These are phyloP conservation scores for Quercus phellos DNA, from an alignment of 331 rosid genomes.

Conservation along the genomic window DNA sequence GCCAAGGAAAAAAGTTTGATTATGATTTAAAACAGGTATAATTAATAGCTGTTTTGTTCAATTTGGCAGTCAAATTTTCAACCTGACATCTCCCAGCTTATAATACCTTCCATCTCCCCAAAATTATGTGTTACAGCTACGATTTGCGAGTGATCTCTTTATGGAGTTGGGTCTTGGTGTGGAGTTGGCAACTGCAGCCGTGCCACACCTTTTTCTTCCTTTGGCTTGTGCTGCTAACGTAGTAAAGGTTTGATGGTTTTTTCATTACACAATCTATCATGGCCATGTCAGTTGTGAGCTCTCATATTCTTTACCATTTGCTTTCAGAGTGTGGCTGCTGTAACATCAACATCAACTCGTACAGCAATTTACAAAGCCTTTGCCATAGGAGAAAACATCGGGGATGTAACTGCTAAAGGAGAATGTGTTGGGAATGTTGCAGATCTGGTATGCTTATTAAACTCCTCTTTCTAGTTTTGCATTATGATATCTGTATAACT, in stretches of 20 bases:
- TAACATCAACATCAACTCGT: conserved; percentile 96
- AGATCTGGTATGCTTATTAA: conserved; percentile 66
- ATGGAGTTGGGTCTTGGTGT: conserved; percentile 98
- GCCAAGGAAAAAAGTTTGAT: conserved; percentile 97
- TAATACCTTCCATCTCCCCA: conserved; percentile 13
- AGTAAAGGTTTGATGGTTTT: conserved; percentile 53
- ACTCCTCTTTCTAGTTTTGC: conserved; percentile 6
- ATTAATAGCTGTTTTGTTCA: neutral
- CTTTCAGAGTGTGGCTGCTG: conserved; percentile 88
- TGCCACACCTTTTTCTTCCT: conserved; percentile 95
- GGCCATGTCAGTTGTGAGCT: conserved; percentile 6
- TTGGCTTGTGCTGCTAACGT: conserved; percentile 98
- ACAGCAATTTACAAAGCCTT: conserved; percentile 98
- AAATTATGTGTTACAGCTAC: conserved; percentile 51
- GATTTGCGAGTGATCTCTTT: conserved; percentile 95
- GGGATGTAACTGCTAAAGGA: conserved; percentile 99
- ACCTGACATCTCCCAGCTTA: neutral
- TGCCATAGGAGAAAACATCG: conserved; percentile 97
- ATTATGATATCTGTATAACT: neutral
- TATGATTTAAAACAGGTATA: conserved; percentile 89
- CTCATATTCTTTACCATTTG: conserved; percentile 24
- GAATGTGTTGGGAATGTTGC: conserved; percentile 98
- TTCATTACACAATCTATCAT: neutral
- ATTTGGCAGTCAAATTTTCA: neutral
- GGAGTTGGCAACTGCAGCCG: conserved; percentile 85